These are phyloP conservation scores for Pseudonitzschia pungens DNA, from an alignment of 108 stramenopile genomes.

Conservation along the genomic window DNA sequence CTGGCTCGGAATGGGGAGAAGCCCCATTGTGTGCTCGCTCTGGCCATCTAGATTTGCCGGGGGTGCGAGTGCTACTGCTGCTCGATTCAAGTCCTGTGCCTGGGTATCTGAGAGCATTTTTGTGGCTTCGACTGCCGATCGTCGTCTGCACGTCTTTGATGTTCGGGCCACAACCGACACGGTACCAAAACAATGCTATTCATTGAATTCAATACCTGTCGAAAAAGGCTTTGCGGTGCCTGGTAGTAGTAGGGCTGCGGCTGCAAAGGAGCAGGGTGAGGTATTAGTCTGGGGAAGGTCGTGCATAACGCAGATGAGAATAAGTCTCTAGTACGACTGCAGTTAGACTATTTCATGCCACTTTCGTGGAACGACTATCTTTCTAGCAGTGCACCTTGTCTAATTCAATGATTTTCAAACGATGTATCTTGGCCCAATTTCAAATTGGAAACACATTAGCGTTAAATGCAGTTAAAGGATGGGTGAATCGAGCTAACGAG, in stretches of 20 bases:
- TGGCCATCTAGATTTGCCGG: background rate
- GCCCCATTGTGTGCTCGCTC: background rate
- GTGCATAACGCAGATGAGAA: background rate
- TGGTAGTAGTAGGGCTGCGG: background rate
- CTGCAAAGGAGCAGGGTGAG: background rate
- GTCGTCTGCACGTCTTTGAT: slow-evolving; percentile 2
- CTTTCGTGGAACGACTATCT: too few relatives aligned
- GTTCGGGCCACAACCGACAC: background rate
- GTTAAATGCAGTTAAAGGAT: too few relatives aligned
- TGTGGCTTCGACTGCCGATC: slow-evolving; percentile 8
- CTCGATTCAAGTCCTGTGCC: background rate
- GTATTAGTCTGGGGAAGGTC: background rate
- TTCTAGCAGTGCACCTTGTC: too few relatives aligned
- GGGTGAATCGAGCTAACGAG: too few relatives aligned
- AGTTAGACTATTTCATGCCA: too few relatives aligned
- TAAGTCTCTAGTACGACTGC: background rate
- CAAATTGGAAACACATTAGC: too few relatives aligned
- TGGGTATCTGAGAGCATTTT: background rate
- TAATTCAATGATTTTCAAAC: too few relatives aligned
- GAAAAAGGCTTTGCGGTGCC: background rate
- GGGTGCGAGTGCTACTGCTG: background rate
- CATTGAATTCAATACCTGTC: background rate
- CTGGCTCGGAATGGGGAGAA: slow-evolving; percentile 3
- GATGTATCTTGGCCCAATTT: too few relatives aligned
- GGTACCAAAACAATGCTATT: slow-evolving; percentile 4